Conservation (phyloP, 352 stramenopile genomes). For the Phytophthora hibernalis region DNA sequence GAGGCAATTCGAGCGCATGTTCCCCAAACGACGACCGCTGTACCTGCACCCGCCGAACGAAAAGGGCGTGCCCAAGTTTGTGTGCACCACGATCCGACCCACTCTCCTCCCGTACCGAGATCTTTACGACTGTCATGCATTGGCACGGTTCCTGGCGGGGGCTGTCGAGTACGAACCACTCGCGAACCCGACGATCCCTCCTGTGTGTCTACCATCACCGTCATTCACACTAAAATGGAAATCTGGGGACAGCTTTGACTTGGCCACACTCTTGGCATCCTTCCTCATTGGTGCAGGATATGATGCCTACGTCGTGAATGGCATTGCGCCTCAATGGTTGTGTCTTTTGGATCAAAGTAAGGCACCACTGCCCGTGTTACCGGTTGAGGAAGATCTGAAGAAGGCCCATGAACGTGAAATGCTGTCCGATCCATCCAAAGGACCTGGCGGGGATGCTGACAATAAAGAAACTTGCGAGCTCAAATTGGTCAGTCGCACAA, state of each 20-base stretch:
- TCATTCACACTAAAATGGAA: slow-evolving; percentile 89
- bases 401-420: slow-evolving; percentile 51
- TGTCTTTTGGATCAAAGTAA: slow-evolving; percentile 92
- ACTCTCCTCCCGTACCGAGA: slow-evolving; percentile 93
- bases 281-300: slow-evolving; percentile 95
- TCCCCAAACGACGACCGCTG: slow-evolving; percentile 72
- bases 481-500: slow-evolving; percentile 61
- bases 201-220: slow-evolving; percentile 82
- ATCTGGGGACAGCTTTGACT: slow-evolving; percentile 93
- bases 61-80: slow-evolving; percentile 93
- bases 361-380: slow-evolving; percentile 64
- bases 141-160: slow-evolving; percentile 91
- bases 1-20: slow-evolving; percentile 91
- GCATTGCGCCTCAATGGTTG: slow-evolving; percentile 88
- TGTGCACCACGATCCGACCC: slow-evolving; percentile 94
- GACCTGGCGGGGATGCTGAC: slow-evolving; percentile 7
- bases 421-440: slow-evolving; percentile 15
- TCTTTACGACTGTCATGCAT: slow-evolving; percentile 90
- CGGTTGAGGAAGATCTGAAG: slow-evolving; percentile 55
- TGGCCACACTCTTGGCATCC: slow-evolving; percentile 88
- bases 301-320: slow-evolving; percentile 95
- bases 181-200: slow-evolving; percentile 76
- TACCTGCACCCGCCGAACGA: slow-evolving; percentile 94
- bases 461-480: slow-evolving; percentile 29
- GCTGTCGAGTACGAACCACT: slow-evolving; percentile 95